Percentiles rank a stretch among this genome's conserved stretches.
phyloP scores from a whole-genome alignment of 2,329 filamentous ascomycete species.

The Metarhizium anisopliae region DNA sequence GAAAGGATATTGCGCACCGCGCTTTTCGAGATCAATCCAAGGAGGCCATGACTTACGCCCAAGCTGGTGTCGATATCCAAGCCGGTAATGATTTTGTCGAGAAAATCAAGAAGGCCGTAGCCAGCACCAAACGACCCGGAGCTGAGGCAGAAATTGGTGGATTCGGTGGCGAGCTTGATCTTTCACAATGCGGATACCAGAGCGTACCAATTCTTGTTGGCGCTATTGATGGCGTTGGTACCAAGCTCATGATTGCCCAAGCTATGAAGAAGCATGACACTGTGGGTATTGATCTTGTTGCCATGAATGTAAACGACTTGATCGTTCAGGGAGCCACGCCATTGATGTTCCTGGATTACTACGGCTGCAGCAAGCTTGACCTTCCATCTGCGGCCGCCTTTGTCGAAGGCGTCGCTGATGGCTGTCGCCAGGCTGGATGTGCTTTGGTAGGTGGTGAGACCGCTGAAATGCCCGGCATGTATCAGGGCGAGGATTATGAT shows the following conservation, averaged over 20 bases:
- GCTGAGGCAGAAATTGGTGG: conserved; percentile 92
- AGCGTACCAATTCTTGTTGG: conserved; percentile 77
- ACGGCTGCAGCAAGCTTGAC: conserved; percentile 83
- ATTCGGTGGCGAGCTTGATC: conserved; percentile 62
- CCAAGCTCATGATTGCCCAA: conserved; percentile 94
- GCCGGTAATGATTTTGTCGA: conserved; percentile 88
- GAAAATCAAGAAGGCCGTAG: conserved; percentile 84
- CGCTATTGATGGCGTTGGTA: conserved; percentile 92
- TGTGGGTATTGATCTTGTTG: conserved; percentile 92
- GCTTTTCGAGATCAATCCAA: conserved; percentile 44
- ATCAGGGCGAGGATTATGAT: conserved; percentile 82
- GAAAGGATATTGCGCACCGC: conserved; percentile 84
- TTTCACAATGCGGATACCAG: conserved; percentile 64
- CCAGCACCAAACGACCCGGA: conserved; percentile 73
- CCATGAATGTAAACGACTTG: conserved; percentile 98
- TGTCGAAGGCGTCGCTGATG: conserved; percentile 80
- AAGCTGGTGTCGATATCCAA: conserved; percentile 89
- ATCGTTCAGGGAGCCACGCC: conserved; percentile 93
- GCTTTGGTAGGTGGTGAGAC: conserved; percentile 96
- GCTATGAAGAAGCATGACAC: conserved; percentile 84
- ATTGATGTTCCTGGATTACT: conserved; percentile 96
- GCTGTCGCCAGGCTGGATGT: conserved; percentile 77
- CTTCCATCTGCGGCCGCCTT: conserved; percentile 73
- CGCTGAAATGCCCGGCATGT: conserved; percentile 96
- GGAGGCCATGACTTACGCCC: conserved; percentile 74